Conservation (phyloP, 1,139 yeast species). For the Sugiyamaella neomexicana region DNA sequence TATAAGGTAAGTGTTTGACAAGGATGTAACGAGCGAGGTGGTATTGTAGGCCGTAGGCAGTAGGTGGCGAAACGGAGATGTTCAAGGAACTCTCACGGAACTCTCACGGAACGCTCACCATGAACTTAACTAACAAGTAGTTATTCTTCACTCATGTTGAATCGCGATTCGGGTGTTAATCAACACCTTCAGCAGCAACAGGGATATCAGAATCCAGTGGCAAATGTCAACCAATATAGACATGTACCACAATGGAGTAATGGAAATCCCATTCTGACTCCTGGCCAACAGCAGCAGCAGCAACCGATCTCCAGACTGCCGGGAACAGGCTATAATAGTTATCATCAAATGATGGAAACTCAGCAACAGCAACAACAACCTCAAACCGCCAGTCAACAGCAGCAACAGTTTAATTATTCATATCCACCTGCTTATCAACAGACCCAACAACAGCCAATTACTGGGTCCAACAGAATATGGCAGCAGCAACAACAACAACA, state of each 20-base stretch:
- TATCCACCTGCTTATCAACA: conserved; percentile 13
- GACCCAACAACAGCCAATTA: conserved; percentile 16
- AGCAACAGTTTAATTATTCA: conserved; percentile 13
- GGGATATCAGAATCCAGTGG: conserved; percentile 17
- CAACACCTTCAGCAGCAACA: conserved; percentile 18
- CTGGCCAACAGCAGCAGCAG: conserved; percentile 11
- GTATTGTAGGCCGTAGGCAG: not conserved
- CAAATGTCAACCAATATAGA: conserved; percentile 9
- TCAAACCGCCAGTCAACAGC: conserved; percentile 21
- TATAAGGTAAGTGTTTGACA: not conserved
- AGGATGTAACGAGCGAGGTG: not conserved
- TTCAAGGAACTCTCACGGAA: too few species aligned
- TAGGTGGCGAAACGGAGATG: too few species aligned
- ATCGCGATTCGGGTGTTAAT: conserved; percentile 9
- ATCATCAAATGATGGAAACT: conserved; percentile 9
- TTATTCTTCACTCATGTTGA: not conserved
- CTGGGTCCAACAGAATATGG: conserved; percentile 12
- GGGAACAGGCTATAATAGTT: conserved; percentile 8
- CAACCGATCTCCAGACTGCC: conserved; percentile 13
- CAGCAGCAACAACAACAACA: conserved; percentile 13
- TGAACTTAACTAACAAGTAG: too few species aligned
- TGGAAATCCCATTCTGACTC: conserved; percentile 3
- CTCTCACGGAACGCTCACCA: too few species aligned
- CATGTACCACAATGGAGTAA: conserved; percentile 13
- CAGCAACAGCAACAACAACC: conserved; percentile 1